A percentile compares a stretch with the other conserved stretches of the same genome.
phyloP scores from a whole-genome alignment of 108 stramenopile species.

The Phaeodactylum tricornutum region DNA sequence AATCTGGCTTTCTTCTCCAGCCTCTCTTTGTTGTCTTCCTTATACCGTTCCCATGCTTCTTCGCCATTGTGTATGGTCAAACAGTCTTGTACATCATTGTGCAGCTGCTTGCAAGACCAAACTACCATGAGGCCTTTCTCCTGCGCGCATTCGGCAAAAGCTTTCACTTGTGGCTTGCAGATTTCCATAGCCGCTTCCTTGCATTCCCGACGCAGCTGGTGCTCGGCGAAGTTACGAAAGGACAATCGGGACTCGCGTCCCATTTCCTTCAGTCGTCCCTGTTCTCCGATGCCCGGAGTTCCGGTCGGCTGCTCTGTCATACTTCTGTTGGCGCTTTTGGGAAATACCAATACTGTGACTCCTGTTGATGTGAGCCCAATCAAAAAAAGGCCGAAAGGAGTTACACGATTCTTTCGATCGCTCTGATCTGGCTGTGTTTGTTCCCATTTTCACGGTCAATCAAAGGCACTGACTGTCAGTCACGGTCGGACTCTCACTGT shows the following conservation, averaged over 20 bases:
- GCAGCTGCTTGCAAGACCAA: constrained; percentile 62
- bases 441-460: too few species aligned
- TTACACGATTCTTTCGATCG: too few species aligned
- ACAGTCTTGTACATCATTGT: constrained; percentile 71
- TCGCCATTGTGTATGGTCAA: constrained; percentile 71
- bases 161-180: constrained; percentile 54
- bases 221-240: constrained; percentile 70
- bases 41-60: constrained; percentile 71
- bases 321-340: background rate
- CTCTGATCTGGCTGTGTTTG: too few species aligned
- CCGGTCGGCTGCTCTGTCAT: background rate
- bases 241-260: constrained; percentile 36
- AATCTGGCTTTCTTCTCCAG: constrained; percentile 5
- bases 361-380: too few species aligned
- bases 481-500: too few species aligned
- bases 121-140: constrained; percentile 75
- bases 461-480: too few species aligned
- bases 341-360: background rate
- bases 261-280: too few species aligned
- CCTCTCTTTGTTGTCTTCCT: constrained; percentile 35
- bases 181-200: constrained; percentile 68
- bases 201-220: constrained; percentile 75
- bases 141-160: constrained; percentile 75
- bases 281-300: too few species aligned
- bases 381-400: too few species aligned